These are phyloP conservation scores for Colletotrichum lupini DNA, from an alignment of 2,329 filamentous ascomycete species.

Conservation along the genomic window DNA sequence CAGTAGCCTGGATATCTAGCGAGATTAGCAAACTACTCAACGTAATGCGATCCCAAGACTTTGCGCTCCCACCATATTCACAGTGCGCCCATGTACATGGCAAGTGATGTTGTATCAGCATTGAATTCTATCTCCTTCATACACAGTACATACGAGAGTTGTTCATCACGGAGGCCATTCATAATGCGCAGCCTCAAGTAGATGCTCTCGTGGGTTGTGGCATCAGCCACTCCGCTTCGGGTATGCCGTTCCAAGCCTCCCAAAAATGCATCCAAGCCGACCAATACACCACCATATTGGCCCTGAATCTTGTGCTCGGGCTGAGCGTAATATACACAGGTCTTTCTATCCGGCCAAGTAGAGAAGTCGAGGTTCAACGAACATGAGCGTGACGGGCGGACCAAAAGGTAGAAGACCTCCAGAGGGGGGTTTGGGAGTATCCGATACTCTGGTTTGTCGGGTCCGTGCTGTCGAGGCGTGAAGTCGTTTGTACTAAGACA, in stretches of 20 bases:
- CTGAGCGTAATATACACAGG: conserved; percentile 37
- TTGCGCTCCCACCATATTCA: neutral
- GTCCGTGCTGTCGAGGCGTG: conserved; percentile 30
- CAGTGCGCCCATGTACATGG: neutral
- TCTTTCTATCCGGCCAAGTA: conserved; percentile 22
- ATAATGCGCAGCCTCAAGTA: conserved; percentile 23
- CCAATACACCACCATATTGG: conserved; percentile 30
- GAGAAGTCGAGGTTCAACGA: conserved; percentile 27
- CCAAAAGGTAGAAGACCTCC: conserved; percentile 2
- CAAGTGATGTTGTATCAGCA: conserved; percentile 20
- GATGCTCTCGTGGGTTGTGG: conserved; percentile 18
- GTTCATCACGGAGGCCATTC: conserved; percentile 21
- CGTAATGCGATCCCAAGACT: neutral
- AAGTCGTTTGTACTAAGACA: conserved; percentile 37
- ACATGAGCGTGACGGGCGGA: conserved; percentile 23
- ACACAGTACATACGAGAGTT: conserved; percentile 36
- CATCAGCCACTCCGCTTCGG: conserved; percentile 21
- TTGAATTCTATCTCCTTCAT: conserved; percentile 37
- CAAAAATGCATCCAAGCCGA: conserved; percentile 31
- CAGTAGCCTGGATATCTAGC: neutral
- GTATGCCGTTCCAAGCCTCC: conserved; percentile 31
- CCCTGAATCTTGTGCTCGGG: conserved; percentile 21
- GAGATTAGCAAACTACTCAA: neutral
- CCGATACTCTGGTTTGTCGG: conserved; percentile 1
- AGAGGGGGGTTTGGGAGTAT: neutral